Evolutionary conservation across 2,329 filamentous ascomycete genomes (phyloP).

Genomic region (Phoma sp.): DNA sequence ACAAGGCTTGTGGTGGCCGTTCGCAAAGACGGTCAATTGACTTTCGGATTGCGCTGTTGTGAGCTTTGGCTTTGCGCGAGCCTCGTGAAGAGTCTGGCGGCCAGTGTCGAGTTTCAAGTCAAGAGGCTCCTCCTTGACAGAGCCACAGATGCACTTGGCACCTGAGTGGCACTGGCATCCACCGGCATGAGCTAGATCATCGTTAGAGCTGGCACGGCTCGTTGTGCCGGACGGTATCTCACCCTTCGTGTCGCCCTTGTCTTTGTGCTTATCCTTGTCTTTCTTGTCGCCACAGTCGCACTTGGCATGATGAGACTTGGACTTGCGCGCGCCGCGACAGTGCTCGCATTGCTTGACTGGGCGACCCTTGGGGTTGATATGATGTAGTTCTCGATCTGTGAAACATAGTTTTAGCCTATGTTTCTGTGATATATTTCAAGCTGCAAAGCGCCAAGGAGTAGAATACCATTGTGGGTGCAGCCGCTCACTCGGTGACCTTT

Average conservation of each 20-base stretch:
- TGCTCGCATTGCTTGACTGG: constrained; percentile 98
- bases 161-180: constrained; percentile 63
- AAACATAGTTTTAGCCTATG: constrained; percentile 24
- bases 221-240: constrained; percentile 43
- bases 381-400: constrained; percentile 84
- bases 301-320: constrained; percentile 89
- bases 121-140: constrained; percentile 61
- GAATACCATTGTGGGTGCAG: constrained; percentile 88
- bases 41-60: constrained; percentile 65
- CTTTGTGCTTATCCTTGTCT: constrained; percentile 61
- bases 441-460: constrained; percentile 11
- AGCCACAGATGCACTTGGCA: constrained; percentile 64
- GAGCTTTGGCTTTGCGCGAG: constrained; percentile 62
- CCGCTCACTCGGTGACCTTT: constrained; percentile 98
- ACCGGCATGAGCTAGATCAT: constrained; percentile 45
- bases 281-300: constrained; percentile 97
- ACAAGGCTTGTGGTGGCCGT: constrained; percentile 69
- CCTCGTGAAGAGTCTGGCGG: constrained; percentile 52
- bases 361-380: constrained; percentile 97
- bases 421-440: constrained; percentile 4
- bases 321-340: constrained; percentile 95
- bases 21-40: constrained; percentile 65
- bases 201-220: constrained; percentile 39
- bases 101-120: constrained; percentile 53
- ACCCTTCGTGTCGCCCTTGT: constrained; percentile 51